Evolutionary conservation across 352 stramenopile species (phyloP), one percentile per base, ranked within the genome.

Genomic region (Hyphochytrium catenoides): DNA sequence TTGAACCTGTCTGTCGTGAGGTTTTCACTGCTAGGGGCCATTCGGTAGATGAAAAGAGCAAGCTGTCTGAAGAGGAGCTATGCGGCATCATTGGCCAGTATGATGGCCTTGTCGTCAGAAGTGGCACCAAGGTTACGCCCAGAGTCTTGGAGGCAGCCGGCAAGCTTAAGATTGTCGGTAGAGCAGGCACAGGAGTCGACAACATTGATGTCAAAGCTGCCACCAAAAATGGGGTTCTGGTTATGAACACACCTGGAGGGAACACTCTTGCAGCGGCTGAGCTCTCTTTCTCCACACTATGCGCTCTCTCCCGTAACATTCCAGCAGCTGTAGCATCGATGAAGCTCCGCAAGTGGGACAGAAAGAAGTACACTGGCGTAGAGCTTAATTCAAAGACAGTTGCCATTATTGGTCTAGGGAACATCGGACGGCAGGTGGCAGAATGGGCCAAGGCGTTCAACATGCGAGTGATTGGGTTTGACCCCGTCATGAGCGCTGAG

Each of bases 221-320:
- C 14, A 81, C 67, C 16, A 70, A 58, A 40, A 62, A 74, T 31
- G 55, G 61, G 22, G 48, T 81, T 4, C 50, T 81, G 54, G 39
- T 81, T 41, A 51, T 81, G 23, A 62, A 75, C 33, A 50, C 59
- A 25, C 77, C 74, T 38, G 59, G 59, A 8, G 67, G 74, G 44
- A 54, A 60, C 34, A 70, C 65, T 31, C 73, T 62, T 7, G 67
- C 75, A 17, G 67, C 77, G 38, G 64, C 67, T 7, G 67, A 77
- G 49, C 56, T 66, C 24, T 60, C 55, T 1, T 43, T 77, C 9
- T 69, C 50, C 39, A 42, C 76, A 19, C 44, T 77, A 23, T 56
- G 77, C 16, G 57, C 76, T 36, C 40, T 77, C 29, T 58, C 51
- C 16, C 59, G 62, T 21, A 49, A 73, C 29, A 48, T 81, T 31